Conservation (phyloP, 805 yeast genomes). For the Yamadazyma scolyti region DNA sequence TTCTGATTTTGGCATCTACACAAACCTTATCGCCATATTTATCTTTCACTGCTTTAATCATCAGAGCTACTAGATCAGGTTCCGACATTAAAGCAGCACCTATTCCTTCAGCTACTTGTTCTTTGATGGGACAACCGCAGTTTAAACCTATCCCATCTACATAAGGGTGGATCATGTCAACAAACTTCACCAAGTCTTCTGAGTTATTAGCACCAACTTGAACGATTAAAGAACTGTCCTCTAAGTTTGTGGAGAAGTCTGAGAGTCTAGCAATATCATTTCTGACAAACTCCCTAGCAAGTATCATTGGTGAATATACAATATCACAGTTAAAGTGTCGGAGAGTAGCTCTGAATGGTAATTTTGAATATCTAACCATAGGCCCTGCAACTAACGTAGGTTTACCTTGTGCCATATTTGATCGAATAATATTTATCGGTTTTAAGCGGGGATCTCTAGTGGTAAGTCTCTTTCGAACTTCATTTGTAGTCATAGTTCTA, state of each 20-base stretch:
- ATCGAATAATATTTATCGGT: slow-evolving; percentile 32
- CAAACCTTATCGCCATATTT: slow-evolving; percentile 70
- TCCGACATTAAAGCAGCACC: slow-evolving; percentile 93
- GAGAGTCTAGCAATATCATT: slow-evolving; percentile 74
- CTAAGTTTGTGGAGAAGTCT: slow-evolving; percentile 77
- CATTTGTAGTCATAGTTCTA: no score
- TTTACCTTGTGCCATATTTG: slow-evolving; percentile 18
- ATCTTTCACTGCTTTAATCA: slow-evolving; percentile 81
- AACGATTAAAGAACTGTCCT: slow-evolving; percentile 71
- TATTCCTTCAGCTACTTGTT: slow-evolving; percentile 91
- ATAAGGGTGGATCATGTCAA: slow-evolving; percentile 84
- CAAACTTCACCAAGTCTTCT: slow-evolving; percentile 75
- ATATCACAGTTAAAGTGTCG: slow-evolving; percentile 74
- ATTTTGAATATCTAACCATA: slow-evolving; percentile 93
- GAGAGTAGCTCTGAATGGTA: slow-evolving; percentile 80
- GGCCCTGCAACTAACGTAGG: slow-evolving; percentile 65
- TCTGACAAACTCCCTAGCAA: slow-evolving; percentile 92
- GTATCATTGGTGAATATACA: slow-evolving; percentile 93
- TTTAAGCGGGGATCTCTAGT: slow-evolving; percentile 9
- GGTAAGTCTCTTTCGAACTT: no score
- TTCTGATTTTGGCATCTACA: slow-evolving; percentile 88
- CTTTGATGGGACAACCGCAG: slow-evolving; percentile 97
- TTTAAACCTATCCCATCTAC: slow-evolving; percentile 93
- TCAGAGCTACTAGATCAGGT: slow-evolving; percentile 71
- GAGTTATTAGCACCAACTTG: slow-evolving; percentile 91